Conservation (phyloP, 192 early-diverging fungal genomes). For the Anaeromyces robustus region DNA sequence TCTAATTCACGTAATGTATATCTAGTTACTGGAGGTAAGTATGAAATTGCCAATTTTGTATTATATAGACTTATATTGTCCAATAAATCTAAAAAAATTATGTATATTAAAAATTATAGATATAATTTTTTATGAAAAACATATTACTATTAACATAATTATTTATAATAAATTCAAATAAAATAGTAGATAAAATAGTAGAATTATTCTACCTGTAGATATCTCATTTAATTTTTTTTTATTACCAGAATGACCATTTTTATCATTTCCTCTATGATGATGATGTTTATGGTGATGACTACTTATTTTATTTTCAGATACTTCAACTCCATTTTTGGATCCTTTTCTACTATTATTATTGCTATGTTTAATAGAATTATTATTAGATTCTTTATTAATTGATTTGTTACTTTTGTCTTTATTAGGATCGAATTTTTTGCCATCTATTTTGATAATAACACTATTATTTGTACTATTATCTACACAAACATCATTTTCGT, state of each 20-base stretch:
- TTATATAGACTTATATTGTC: neutral
- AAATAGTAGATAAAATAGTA: no score
- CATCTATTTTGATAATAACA: no score
- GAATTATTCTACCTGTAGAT: neutral
- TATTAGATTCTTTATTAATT: neutral
- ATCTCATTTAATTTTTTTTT: neutral
- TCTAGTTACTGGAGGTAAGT: conserved; percentile 63
- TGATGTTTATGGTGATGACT: neutral
- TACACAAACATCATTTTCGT: no score
- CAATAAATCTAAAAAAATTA: neutral
- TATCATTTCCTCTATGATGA: neutral
- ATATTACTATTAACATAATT: no score
- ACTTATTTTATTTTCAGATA: neutral
- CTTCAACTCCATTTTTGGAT: neutral
- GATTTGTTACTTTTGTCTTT: no score
- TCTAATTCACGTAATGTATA: conserved; percentile 75
- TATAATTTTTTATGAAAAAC: no score
- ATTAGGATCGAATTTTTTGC: no score
- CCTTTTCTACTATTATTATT: neutral
- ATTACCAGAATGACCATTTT: neutral
- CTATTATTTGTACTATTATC: no score
- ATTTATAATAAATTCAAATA: no score
- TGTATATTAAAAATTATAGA: no score
- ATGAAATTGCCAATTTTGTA: neutral
- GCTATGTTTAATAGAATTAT: neutral